Conservation (phyloP, 208 protist genomes). For the Acanthamoeba triangularis region DNA sequence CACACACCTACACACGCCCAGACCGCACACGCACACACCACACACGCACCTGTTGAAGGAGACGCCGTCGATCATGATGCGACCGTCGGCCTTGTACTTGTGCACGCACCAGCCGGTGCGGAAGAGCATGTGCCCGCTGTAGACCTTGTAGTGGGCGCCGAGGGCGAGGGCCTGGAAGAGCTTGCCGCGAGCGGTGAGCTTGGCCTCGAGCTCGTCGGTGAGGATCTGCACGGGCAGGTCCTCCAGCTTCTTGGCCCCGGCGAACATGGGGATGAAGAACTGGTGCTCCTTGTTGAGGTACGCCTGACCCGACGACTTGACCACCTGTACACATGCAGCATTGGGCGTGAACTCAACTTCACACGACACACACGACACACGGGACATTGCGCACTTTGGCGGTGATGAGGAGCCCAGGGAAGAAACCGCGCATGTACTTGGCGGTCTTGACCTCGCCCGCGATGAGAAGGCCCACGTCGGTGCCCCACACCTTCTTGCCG, state of each 20-base stretch:
- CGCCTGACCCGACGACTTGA: too few species aligned
- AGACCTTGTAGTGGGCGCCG: not conserved
- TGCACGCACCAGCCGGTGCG: not conserved
- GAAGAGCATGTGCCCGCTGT: not conserved
- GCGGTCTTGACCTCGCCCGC: not conserved
- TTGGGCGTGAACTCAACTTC: too few species aligned
- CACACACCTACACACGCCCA: not conserved
- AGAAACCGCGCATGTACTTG: not conserved
- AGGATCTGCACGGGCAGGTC: too few species aligned
- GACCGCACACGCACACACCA: too few species aligned
- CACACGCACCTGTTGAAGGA: constrained; percentile 38
- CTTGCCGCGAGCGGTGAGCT: too few species aligned
- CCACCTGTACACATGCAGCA: too few species aligned
- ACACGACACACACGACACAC: too few species aligned
- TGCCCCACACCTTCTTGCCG: constrained; percentile 38
- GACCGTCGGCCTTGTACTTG: constrained; percentile 51
- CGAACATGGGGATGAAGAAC: too few species aligned
- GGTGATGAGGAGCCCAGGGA: not conserved
- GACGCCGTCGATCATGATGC: constrained; percentile 65
- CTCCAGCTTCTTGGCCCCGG: too few species aligned
- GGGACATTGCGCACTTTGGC: not conserved
- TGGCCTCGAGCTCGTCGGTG: too few species aligned
- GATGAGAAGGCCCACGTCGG: constrained; percentile 1
- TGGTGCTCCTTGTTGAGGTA: too few species aligned
- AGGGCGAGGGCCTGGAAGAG: not conserved